Conservation (phyloP, 352 stramenopile species). For the Phytopythium oedochilum region DNA sequence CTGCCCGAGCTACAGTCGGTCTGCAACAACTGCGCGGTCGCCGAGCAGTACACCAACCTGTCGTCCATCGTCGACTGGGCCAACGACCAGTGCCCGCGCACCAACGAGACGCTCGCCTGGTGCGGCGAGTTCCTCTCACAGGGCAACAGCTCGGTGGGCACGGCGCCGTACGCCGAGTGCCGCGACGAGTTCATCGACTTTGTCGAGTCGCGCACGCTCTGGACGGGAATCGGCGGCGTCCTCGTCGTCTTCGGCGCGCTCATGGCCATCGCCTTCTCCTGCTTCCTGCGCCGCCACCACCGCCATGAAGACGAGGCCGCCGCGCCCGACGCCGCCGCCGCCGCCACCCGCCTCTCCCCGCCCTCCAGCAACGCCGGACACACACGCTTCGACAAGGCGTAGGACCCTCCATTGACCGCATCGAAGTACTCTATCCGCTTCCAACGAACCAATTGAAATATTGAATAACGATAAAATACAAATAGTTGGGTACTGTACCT, state of each 20-base stretch:
- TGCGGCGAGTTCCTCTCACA: constrained; percentile 51
- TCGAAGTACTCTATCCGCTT: no score
- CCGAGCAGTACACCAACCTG: constrained; percentile 58
- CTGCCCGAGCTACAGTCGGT: constrained; percentile 34
- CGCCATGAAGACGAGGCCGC: constrained; percentile 9
- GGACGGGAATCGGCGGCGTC: constrained; percentile 30
- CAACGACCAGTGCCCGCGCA: constrained; percentile 69
- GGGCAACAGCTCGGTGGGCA: constrained; percentile 25
- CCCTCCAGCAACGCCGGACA: not conserved
- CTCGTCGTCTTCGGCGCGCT: constrained; percentile 31
- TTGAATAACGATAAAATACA: no score
- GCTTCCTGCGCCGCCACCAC: constrained; percentile 29
- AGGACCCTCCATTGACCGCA: no score
- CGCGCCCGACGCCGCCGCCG: not conserved
- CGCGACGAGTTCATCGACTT: constrained; percentile 40
- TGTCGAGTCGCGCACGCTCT: constrained; percentile 30
- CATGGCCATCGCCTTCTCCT: constrained; percentile 42
- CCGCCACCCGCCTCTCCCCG: no score
- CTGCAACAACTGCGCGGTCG: constrained; percentile 44
- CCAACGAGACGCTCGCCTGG: constrained; percentile 43
- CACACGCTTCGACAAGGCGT: not conserved
- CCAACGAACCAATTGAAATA: no score
- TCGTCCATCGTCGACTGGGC: constrained; percentile 75
- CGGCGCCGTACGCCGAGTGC: constrained; percentile 44
- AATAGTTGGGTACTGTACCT: no score